Base-by-base conservation (phyloP, 1,139 yeast species). In the Kodamaea arcana region DNA sequence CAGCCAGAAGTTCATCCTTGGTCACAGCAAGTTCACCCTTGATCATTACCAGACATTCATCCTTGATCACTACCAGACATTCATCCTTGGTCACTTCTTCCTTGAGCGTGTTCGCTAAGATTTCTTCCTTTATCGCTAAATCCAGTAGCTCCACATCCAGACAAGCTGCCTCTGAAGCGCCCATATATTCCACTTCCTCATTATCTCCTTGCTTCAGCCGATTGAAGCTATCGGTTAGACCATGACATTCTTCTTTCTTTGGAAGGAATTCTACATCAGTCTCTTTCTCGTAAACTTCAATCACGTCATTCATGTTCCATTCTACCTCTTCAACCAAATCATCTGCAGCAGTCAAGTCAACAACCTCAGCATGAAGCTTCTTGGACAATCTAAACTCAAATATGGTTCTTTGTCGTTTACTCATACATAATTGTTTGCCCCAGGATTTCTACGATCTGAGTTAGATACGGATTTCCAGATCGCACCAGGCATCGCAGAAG, bases 331-430 rank as follows among this genome's bases (percentile, higher is more conserved):
- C 32, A 9, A 24, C 15, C 4, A 10, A 12, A 13, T 35, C 34
- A 17, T 29, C 42, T 7, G 38, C 44, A 4, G n/a, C 30, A 3
- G 44, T 42, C 9, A 42, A 33, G 32, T 42, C 46, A 12, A 42
- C 36, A 5, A 39, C 36, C 24, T 34, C 40, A 9, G 27, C 29
- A 24, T 30, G 35, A 3, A 34, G n/a, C 23, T 24, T 27, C 33
- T 36, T 41, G 12, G 36, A 31, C 23, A 26, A 24, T 25, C 39
- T 28, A 27, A 42, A 46, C 32, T 46, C 50, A 32, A 45, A 42
- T 13, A 46, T 46, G 8, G 48, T 43, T 13, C 45, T 34, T 30
- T 46, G 50, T n/a, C 46, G 31, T 38, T 44, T 44, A n/a, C 36
- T 27, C 38, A 37, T 37, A 18, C 22, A 18, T 18, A 18, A 7